phyloP scores from a whole-genome alignment of 225 moss, liverwort and hornwort genomes.

The Polytrichum formosum region DNA sequence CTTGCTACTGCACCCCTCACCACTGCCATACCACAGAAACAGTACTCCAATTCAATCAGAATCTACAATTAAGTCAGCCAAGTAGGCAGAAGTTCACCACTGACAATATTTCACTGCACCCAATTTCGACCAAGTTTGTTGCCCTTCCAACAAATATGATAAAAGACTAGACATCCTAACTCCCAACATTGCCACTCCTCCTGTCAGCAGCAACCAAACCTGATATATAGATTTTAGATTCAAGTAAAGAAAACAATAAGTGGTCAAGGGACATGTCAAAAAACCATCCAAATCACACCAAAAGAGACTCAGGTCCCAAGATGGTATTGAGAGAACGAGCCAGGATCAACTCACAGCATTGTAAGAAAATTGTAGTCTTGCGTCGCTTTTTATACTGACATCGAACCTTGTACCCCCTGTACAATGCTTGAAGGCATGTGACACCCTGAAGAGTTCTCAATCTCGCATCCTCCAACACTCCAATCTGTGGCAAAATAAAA shows the following conservation, averaged over 20 bases:
- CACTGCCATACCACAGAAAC: conserved; percentile 37
- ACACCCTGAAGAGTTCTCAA: conserved; percentile 84
- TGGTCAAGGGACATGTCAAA: too few relatives aligned
- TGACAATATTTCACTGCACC: too few relatives aligned
- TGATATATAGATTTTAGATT: too few relatives aligned
- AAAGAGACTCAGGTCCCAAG: too few relatives aligned
- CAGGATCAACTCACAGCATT: conserved; percentile 61
- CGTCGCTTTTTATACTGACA: conserved; percentile 60
- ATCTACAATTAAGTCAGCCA: not conserved
- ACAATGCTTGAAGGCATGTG: conserved; percentile 77
- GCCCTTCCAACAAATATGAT: too few relatives aligned
- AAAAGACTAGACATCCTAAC: too few relatives aligned
- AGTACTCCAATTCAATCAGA: not conserved
- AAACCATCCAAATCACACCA: too few relatives aligned
- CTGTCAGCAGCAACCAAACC: too few relatives aligned
- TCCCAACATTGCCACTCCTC: too few relatives aligned
- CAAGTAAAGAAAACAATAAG: too few relatives aligned
- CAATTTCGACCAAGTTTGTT: too few relatives aligned
- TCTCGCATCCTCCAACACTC: conserved; percentile 90
- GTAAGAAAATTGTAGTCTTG: conserved; percentile 62
- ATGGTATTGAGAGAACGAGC: too few relatives aligned
- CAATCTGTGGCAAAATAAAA: conserved; percentile 63
- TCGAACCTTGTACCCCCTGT: conserved; percentile 80
- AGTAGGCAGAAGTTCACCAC: not conserved
- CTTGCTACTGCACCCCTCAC: conserved; percentile 77